Conservation (phyloP, 495 filamentous ascomycete genomes). For the Apiosordaria backusii region DNA sequence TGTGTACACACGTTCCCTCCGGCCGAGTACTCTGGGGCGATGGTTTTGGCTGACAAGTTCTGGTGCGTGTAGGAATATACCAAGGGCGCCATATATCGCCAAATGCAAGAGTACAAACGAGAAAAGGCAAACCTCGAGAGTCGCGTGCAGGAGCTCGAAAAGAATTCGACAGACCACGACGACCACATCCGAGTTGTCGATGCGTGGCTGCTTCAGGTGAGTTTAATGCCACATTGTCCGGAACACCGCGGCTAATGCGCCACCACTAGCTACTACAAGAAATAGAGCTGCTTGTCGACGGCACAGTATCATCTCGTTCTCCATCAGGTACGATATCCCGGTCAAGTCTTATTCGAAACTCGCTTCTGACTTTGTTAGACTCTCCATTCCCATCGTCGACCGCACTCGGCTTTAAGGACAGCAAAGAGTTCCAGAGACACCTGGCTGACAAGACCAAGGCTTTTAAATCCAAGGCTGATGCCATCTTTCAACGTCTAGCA, state of each 20-base stretch:
- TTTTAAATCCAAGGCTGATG: slow-evolving; percentile 42
- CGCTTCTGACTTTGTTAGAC: slow-evolving; percentile 37
- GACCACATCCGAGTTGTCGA: slow-evolving; percentile 88
- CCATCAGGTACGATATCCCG: slow-evolving; percentile 49
- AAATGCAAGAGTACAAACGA: slow-evolving; percentile 96
- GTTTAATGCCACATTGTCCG: slow-evolving; percentile 24
- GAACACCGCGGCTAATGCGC: slow-evolving; percentile 32
- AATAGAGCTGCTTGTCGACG: slow-evolving; percentile 63
- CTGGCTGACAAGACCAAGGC: slow-evolving; percentile 55
- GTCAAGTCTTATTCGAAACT: slow-evolving; percentile 32
- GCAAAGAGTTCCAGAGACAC: slow-evolving; percentile 72
- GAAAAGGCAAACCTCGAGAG: slow-evolving; percentile 75
- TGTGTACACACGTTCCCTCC: slow-evolving; percentile 28
- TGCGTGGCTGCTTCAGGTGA: slow-evolving; percentile 87
- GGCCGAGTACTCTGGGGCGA: slow-evolving; percentile 21
- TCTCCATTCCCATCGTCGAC: slow-evolving; percentile 50
- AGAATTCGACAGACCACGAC: slow-evolving; percentile 74
- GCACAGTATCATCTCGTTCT: slow-evolving; percentile 43
- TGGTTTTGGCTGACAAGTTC: slow-evolving; percentile 33
- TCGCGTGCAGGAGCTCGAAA: slow-evolving; percentile 70
- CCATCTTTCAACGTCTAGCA: slow-evolving; percentile 42
- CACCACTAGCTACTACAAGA: slow-evolving; percentile 73
- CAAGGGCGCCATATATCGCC: slow-evolving; percentile 95
- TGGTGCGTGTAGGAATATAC: slow-evolving; percentile 68
- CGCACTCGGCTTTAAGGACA: slow-evolving; percentile 60